Evolutionary conservation across 1,139 yeast species (phyloP).

Genomic region (Geotrichum cucujoidarum): DNA sequence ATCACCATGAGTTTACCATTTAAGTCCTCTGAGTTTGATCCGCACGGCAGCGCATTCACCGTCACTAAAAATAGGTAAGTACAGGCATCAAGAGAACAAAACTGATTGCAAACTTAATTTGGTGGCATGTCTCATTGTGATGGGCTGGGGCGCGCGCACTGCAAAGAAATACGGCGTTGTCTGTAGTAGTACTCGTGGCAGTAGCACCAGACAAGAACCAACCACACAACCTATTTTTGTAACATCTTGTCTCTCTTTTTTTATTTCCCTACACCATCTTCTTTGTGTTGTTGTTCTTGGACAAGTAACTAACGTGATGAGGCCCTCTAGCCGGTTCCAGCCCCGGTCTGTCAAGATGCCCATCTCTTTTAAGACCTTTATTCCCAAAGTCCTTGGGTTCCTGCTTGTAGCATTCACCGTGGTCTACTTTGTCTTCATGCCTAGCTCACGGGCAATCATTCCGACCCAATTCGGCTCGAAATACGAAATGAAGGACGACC

Average conservation of each 20-base stretch:
- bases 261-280: background rate
- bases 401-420: background rate
- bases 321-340: conserved; percentile 10
- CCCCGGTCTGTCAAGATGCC: conserved; percentile 4
- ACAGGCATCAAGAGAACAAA: no score
- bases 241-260: background rate
- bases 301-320: background rate
- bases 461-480: conserved; percentile 7
- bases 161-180: no score
- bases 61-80: conserved; percentile 15
- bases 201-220: background rate
- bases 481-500: conserved; percentile 26
- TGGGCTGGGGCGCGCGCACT: no score
- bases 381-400: conserved; percentile 7
- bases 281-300: background rate
- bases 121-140: no score
- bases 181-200: no score
- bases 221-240: background rate
- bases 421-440: conserved; percentile 9
- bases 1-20: conserved; percentile 29
- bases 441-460: conserved; percentile 5
- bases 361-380: background rate
- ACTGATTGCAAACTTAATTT: no score
- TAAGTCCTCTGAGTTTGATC: conserved; percentile 31
- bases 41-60: conserved; percentile 13